A percentile compares a stretch with the other conserved stretches of the same genome.
phyloP scores from a whole-genome alignment of 805 yeast genomes.

The Ogataea philodendri region DNA sequence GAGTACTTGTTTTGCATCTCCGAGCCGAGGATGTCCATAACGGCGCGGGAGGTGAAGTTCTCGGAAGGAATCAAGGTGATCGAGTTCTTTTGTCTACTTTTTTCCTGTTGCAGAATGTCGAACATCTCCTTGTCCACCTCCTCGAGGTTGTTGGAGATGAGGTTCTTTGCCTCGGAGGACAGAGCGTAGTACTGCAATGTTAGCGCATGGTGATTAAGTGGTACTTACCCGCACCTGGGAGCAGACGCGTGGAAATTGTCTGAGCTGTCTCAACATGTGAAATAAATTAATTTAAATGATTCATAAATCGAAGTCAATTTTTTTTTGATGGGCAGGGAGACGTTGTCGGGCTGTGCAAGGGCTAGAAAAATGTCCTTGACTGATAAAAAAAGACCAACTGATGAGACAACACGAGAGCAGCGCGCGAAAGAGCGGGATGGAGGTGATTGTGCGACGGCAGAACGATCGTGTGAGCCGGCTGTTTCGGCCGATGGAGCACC shows the following conservation, averaged over 20 bases:
- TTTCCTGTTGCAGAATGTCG: conserved; percentile 71
- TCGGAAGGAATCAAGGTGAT: conserved; percentile 93
- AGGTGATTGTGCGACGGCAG: conserved; percentile 6
- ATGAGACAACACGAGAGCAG: conserved; percentile 1
- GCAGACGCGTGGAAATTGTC: conserved; percentile 11
- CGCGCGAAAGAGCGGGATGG: not conserved
- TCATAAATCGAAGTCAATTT: conserved; percentile 7
- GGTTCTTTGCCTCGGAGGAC: conserved; percentile 45
- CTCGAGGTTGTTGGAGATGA: conserved; percentile 60
- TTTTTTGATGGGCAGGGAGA: conserved; percentile 1
- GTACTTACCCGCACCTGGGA: conserved; percentile 9
- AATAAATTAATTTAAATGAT: conserved; percentile 3
- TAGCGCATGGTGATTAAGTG: not conserved
- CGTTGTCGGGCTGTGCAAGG: conserved; percentile 9
- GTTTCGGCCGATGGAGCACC: conserved; percentile 24
- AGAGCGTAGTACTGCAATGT: conserved; percentile 23
- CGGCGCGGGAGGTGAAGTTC: conserved; percentile 93
- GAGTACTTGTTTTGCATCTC: conserved; percentile 98
- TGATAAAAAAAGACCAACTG: conserved; percentile 1
- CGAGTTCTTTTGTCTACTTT: conserved; percentile 84
- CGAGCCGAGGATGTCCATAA: conserved; percentile 90
- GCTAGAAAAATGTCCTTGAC: conserved; percentile 8
- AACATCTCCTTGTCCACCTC: conserved; percentile 85
- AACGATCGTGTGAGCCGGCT: conserved; percentile 17
- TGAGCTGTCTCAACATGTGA: conserved; percentile 10